Base-by-base conservation (phyloP, 2,329 filamentous ascomycete species). In the Fusarium falciforme region DNA sequence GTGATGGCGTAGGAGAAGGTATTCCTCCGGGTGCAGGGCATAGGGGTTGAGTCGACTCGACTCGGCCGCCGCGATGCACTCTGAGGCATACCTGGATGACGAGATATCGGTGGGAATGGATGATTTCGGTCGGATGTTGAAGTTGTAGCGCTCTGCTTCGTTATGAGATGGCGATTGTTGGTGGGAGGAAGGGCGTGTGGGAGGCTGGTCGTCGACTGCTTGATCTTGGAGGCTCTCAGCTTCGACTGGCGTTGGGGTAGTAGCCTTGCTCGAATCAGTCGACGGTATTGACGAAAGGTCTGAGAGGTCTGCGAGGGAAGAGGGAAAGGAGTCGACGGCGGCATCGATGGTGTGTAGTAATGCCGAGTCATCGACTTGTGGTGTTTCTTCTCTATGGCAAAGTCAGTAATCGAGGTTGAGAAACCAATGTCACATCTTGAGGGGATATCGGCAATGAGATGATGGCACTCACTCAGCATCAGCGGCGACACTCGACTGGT, bases 1-100 rank as follows among this genome's bases (percentile, higher is more conserved):
- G 77, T 97, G 92, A 71, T 93, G 88, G 71, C 94, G 90, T 44
- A 99, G 85, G 68, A 98, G 87, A 68, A 89, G 86, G 80, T 98
- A 95, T 82, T 99, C 96, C 71, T 94, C 92, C 29, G 90, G 88
- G 82, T 98, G 95, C 42, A 99, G 85, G 12, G 93, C 92, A 82
- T 96, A 98, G 1, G 96, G 96, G 74, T 96, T 96, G 2, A 99
- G 87, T 66, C 96, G 89, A 44, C 94, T 98, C 10, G 94, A 93
- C 82, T 98, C 94, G 63, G 96, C 96, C 14, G 96, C 96, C 62
- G 92, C 89, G 67, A 98, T 93, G 80, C 95, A 98, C 84, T 99
- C 95, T 73, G 92, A 90, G n/a, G 94, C 96, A 84, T 98, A 98
- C 68, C 96, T 91, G 60, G 90, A 87, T 31, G 91, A 88, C 17